These are phyloP conservation scores for Glaciozyma martinii DNA, from an alignment of 768 basidiomycete genomes.

Conservation along the genomic window DNA sequence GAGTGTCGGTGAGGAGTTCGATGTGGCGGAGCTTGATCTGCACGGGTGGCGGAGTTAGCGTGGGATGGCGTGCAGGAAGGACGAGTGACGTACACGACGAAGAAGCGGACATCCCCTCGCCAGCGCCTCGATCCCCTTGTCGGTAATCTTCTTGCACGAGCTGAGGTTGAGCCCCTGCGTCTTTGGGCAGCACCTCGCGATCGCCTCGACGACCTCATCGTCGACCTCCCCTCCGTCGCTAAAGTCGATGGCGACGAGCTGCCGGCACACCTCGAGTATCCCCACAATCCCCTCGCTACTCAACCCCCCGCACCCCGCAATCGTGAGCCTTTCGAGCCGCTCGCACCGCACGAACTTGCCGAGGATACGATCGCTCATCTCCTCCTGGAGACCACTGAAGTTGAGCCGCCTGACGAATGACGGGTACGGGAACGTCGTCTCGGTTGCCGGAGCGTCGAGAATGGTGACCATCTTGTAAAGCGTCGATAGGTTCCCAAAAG, in stretches of 20 bases:
- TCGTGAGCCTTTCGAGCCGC: slow-evolving; percentile 81
- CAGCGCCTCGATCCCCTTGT: slow-evolving; percentile 64
- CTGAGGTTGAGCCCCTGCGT: slow-evolving; percentile 87
- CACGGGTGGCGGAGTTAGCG: background rate
- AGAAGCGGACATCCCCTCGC: slow-evolving; percentile 66
- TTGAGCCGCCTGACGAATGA: slow-evolving; percentile 84
- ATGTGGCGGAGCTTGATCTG: slow-evolving; percentile 76
- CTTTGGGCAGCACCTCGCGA: slow-evolving; percentile 65
- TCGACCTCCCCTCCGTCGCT: slow-evolving; percentile 73
- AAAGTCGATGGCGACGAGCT: slow-evolving; percentile 84
- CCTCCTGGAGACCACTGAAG: slow-evolving; percentile 60
- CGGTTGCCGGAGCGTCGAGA: slow-evolving; percentile 43
- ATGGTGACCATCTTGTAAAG: slow-evolving; percentile 70
- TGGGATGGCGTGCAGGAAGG: background rate
- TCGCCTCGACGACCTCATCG: slow-evolving; percentile 62
- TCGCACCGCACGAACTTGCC: slow-evolving; percentile 53
- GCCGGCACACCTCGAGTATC: slow-evolving; percentile 59
- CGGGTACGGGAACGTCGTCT: slow-evolving; percentile 77
- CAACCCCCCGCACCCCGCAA: slow-evolving; percentile 72
- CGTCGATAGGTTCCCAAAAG: slow-evolving; percentile 58
- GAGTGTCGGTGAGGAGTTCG: slow-evolving; percentile 60
- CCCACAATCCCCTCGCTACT: slow-evolving; percentile 65
- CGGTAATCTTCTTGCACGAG: slow-evolving; percentile 71
- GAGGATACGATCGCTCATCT: slow-evolving; percentile 66
- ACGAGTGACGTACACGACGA: slow-evolving; percentile 48